Conservation (phyloP, 257 asterid species). For the Cordia subcordata region DNA sequence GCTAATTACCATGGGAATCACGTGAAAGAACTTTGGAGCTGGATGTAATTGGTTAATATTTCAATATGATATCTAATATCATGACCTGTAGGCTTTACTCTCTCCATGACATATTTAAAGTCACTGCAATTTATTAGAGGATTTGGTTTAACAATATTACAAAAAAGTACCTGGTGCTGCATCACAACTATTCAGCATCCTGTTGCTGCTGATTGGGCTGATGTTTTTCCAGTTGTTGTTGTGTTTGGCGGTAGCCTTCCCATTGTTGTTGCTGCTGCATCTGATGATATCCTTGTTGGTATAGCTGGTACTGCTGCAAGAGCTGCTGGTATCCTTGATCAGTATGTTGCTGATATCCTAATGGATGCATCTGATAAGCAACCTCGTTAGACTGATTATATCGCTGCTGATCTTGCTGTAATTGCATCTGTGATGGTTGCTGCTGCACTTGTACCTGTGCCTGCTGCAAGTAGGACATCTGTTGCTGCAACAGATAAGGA, state of each 20-base stretch:
- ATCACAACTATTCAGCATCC: not conserved
- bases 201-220: conserved; percentile 18
- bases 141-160: not conserved
- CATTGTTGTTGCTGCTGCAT: conserved; percentile 34
- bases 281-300: conserved; percentile 44
- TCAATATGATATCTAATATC: not conserved
- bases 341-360: conserved; percentile 47
- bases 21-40: too few relatives aligned
- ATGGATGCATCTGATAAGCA: conserved; percentile 45
- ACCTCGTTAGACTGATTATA: conserved; percentile 35
- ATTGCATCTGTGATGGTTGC: conserved; percentile 26
- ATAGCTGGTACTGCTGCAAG: conserved; percentile 68
- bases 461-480: conserved; percentile 21
- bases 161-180: not conserved
- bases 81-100: not conserved
- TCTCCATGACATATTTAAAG: not conserved
- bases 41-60: too few relatives aligned
- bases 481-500: conserved; percentile 25
- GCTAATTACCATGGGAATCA: too few relatives aligned
- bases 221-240: conserved; percentile 29
- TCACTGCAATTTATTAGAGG: too few relatives aligned
- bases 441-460: conserved; percentile 31
- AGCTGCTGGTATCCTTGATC: conserved; percentile 44
- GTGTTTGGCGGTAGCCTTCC: conserved; percentile 27
- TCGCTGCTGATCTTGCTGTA: conserved; percentile 42